Evolutionary conservation across 495 filamentous ascomycete species (phyloP).

Genomic region (Geopyxis carbonaria): DNA sequence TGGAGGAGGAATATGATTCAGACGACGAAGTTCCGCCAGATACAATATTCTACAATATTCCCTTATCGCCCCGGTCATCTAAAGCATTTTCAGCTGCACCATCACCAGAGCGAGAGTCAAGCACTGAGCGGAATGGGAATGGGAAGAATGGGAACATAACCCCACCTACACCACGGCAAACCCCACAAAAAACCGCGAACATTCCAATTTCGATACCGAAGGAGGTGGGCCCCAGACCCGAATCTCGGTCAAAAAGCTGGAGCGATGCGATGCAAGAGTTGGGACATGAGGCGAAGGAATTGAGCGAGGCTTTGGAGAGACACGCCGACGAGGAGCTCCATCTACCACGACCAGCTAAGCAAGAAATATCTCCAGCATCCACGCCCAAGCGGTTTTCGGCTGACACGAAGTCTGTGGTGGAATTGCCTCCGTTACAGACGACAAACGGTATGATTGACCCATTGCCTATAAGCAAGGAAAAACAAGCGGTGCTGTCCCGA

Average conservation of each 20-base stretch:
- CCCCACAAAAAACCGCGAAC: constrained; percentile 21
- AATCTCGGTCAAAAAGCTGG: constrained; percentile 49
- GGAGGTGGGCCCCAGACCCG: constrained; percentile 2
- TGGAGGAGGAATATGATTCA: constrained; percentile 68
- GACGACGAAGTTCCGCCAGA: constrained; percentile 91
- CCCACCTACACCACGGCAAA: constrained; percentile 11
- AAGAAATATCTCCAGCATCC: not conserved
- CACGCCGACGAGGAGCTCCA: constrained; percentile 52
- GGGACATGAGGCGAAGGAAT: constrained; percentile 69
- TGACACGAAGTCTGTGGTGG: constrained; percentile 36
- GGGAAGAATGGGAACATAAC: constrained; percentile 7
- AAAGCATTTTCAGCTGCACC: constrained; percentile 15
- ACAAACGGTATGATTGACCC: constrained; percentile 94
- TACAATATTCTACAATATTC: constrained; percentile 81
- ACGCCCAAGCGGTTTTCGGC: constrained; percentile 20
- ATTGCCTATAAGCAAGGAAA: constrained; percentile 87
- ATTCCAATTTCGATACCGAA: constrained; percentile 28
- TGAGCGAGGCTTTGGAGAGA: constrained; percentile 77
- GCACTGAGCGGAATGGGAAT: constrained; percentile 1
- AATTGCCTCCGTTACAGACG: constrained; percentile 67
- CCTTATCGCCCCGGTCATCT: constrained; percentile 67
- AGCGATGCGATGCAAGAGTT: constrained; percentile 59
- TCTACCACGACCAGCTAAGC: not conserved
- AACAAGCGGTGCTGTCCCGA: constrained; percentile 76
- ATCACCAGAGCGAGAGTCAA: constrained; percentile 15